Conservation (phyloP, 2,329 filamentous ascomycete genomes). For the Cladosporium austrohemisphaericum region DNA sequence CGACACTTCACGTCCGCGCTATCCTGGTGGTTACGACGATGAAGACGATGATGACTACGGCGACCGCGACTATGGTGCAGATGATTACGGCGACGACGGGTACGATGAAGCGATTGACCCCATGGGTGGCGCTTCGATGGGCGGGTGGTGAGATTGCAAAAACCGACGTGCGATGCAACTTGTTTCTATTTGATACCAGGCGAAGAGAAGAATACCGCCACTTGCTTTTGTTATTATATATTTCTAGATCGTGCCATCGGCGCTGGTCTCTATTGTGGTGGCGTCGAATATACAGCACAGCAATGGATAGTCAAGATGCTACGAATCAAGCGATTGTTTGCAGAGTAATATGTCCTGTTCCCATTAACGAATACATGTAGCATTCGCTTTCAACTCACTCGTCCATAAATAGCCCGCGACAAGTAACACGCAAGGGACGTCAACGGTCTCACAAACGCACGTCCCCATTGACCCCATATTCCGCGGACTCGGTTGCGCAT, state of each 20-base stretch:
- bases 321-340: no score
- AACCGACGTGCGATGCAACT: background rate
- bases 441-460: background rate
- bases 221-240: background rate
- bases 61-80: constrained; percentile 20
- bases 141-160: constrained; percentile 4
- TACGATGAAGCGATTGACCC: constrained; percentile 19
- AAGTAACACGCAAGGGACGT: no score
- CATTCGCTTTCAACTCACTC: no score
- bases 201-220: background rate
- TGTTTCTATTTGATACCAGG: constrained; percentile 8
- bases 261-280: background rate
- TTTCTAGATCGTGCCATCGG: no score
- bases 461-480: background rate
- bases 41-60: constrained; percentile 22
- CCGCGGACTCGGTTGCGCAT: background rate
- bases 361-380: no score
- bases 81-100: constrained; percentile 22
- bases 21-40: constrained; percentile 17
- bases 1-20: constrained; percentile 4
- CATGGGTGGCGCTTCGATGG: constrained; percentile 7
- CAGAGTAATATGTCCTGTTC: no score
- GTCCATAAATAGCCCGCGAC: no score
- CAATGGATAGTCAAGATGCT: no score
- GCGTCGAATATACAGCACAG: no score